Evolutionary conservation across 345 rosid genomes (phyloP).

Genomic region (Zanthoxylum bungeanum): DNA sequence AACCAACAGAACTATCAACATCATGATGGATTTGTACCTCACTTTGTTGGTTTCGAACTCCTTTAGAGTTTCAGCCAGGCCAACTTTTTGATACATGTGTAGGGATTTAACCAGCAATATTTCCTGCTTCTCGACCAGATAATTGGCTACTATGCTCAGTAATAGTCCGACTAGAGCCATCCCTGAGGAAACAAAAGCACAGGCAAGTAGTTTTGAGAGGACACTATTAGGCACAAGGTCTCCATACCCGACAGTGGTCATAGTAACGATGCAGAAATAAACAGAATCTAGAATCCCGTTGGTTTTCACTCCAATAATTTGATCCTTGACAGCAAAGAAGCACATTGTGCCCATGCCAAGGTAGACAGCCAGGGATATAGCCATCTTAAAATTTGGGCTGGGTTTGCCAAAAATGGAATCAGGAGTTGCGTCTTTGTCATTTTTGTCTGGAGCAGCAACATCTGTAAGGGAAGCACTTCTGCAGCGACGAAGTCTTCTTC

Average conservation of each 20-base stretch:
- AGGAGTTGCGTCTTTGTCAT: slow-evolving; percentile 18
- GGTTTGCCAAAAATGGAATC: slow-evolving; percentile 37
- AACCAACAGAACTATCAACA: slow-evolving; percentile 34
- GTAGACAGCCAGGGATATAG: slow-evolving; percentile 42
- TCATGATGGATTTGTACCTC: slow-evolving; percentile 52
- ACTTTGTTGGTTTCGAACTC: slow-evolving; percentile 50
- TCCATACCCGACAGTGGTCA: slow-evolving; percentile 97
- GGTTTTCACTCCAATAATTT: slow-evolving; percentile 66
- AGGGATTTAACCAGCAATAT: slow-evolving; percentile 60
- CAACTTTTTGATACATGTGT: slow-evolving; percentile 35
- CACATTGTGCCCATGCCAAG: slow-evolving; percentile 53
- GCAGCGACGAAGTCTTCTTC: slow-evolving; percentile 51
- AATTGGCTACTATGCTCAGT: slow-evolving; percentile 74
- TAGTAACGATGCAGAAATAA: slow-evolving; percentile 76
- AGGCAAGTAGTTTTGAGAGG: slow-evolving; percentile 62
- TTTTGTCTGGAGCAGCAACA: slow-evolving; percentile 19
- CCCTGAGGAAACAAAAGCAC: slow-evolving; percentile 74
- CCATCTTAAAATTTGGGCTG: slow-evolving; percentile 44
- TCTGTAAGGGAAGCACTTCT: slow-evolving; percentile 75
- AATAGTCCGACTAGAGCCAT: slow-evolving; percentile 65
- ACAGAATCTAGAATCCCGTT: slow-evolving; percentile 60
- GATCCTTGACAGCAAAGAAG: slow-evolving; percentile 50
- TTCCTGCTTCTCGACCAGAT: slow-evolving; percentile 87
- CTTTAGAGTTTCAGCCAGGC: slow-evolving; percentile 42
- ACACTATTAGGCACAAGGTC: slow-evolving; percentile 74